Evolutionary conservation across 148 eudicot species (phyloP).

Genomic region (Heliosperma pusillum): DNA sequence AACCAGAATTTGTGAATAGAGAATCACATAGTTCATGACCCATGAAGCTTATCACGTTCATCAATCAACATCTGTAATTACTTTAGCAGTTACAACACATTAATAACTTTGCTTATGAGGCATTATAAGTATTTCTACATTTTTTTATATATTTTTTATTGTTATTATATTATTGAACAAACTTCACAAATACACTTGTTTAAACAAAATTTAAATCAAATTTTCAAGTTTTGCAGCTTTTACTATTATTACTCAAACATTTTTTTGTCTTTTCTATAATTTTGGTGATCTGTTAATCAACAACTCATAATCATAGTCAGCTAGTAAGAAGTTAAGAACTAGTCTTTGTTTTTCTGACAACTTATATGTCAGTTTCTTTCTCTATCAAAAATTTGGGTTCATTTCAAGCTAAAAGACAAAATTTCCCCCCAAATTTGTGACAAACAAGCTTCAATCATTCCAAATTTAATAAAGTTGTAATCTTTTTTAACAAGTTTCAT

Average conservation of each 20-base stretch:
- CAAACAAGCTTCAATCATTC: neutral
- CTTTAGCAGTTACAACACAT: neutral
- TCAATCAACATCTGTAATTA: neutral
- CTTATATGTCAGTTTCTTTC: neutral
- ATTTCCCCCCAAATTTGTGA: neutral
- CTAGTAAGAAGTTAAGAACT: neutral
- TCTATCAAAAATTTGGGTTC: neutral
- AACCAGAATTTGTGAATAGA: too few relatives aligned
- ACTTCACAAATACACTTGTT: neutral
- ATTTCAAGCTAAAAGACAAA: neutral
- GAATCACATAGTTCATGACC: neutral
- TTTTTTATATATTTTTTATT: too few relatives aligned
- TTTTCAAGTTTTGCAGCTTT: neutral
- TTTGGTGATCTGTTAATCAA: neutral
- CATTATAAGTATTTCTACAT: too few relatives aligned
- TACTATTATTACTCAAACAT: too few relatives aligned
- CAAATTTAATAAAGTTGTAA: too few relatives aligned
- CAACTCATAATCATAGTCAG: neutral
- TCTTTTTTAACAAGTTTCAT: too few relatives aligned
- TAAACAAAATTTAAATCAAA: neutral
- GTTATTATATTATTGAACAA: too few relatives aligned
- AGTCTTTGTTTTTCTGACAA: neutral
- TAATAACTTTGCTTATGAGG: too few relatives aligned
- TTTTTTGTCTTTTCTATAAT: too few relatives aligned
- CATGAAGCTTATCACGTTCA: neutral